phyloP scores from a whole-genome alignment of 768 basidiomycete species.

The Amanita rimosa region DNA sequence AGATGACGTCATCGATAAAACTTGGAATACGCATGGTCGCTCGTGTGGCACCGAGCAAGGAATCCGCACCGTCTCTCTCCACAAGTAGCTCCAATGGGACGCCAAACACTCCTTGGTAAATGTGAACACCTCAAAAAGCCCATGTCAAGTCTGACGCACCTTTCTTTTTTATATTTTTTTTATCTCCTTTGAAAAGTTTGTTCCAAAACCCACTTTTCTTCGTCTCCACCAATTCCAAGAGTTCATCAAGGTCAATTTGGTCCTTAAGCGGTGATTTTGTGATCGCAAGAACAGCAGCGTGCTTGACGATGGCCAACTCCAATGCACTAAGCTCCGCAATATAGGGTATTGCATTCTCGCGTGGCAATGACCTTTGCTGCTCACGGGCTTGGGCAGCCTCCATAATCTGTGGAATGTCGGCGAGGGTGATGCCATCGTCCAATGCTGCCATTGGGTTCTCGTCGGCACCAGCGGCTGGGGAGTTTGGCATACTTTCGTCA shows the following conservation, averaged over 20 bases:
- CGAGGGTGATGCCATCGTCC: slow-evolving; percentile 85
- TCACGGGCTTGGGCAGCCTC: slow-evolving; percentile 87
- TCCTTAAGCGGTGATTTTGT: slow-evolving; percentile 70
- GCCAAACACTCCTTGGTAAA: slow-evolving; percentile 71
- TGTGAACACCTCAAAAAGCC: slow-evolving; percentile 7
- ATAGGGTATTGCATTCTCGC: slow-evolving; percentile 68
- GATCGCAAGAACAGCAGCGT: slow-evolving; percentile 76
- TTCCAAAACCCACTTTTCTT: slow-evolving; percentile 97
- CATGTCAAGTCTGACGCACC: slow-evolving; percentile 28
- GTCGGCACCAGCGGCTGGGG: slow-evolving; percentile 44
- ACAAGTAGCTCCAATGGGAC: slow-evolving; percentile 89
- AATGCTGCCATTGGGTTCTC: slow-evolving; percentile 25
- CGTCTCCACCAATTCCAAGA: slow-evolving; percentile 83
- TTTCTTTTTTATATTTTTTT: slow-evolving; percentile 88
- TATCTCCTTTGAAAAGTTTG: slow-evolving; percentile 87
- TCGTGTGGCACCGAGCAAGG: slow-evolving; percentile 80
- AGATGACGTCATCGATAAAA: slow-evolving; percentile 96
- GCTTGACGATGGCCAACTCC: slow-evolving; percentile 86
- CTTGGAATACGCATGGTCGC: slow-evolving; percentile 84
- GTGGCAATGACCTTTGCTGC: slow-evolving; percentile 73
- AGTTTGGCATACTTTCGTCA: slow-evolving; percentile 67
- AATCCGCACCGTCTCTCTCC: slow-evolving; percentile 93
- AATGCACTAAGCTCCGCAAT: slow-evolving; percentile 77
- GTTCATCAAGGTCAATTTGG: slow-evolving; percentile 83
- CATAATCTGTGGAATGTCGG: slow-evolving; percentile 89